Conservation (phyloP, 129 eudicot genomes). For the Lactuca sativa region DNA sequence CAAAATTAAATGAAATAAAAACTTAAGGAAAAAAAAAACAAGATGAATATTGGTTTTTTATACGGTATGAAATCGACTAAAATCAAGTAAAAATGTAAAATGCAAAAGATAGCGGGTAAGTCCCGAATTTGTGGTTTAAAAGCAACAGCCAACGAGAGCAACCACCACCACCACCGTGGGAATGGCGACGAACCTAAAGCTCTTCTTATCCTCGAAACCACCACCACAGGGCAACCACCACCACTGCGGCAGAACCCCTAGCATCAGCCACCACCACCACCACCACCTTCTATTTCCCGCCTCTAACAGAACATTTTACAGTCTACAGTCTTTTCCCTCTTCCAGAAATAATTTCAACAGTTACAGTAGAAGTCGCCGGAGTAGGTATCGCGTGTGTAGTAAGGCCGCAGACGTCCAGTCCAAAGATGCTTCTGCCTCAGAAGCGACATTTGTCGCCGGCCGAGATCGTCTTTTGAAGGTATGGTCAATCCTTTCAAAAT, state of each 20-base stretch:
- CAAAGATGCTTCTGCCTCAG: slow-evolving; percentile 34
- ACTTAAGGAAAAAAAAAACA: no score
- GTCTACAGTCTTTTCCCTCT: slow-evolving; percentile 10
- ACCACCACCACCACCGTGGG: slow-evolving; percentile 34
- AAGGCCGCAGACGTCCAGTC: slow-evolving; percentile 44
- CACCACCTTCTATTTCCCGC: slow-evolving; percentile 25
- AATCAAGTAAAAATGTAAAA: not conserved
- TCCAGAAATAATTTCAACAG: not conserved
- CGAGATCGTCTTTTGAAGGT: slow-evolving; percentile 85
- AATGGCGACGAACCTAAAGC: slow-evolving; percentile 39
- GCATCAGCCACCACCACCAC: slow-evolving; percentile 20
- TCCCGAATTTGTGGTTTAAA: slow-evolving; percentile 35
- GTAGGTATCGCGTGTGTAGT: slow-evolving; percentile 38
- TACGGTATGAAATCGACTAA: not conserved
- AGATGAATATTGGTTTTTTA: not conserved
- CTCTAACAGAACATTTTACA: slow-evolving; percentile 21
- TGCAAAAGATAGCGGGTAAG: slow-evolving; percentile 29
- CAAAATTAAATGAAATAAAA: no score
- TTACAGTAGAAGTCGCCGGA: slow-evolving; percentile 16
- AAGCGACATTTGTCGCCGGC: slow-evolving; percentile 53
- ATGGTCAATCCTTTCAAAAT: not conserved
- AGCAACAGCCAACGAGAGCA: slow-evolving; percentile 20
- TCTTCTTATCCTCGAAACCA: slow-evolving; percentile 42
- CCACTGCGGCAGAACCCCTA: slow-evolving; percentile 11
- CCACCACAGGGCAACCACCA: slow-evolving; percentile 23